Evolutionary conservation across 2,329 filamentous ascomycete genomes (phyloP).

Genomic region (Penicillium rolfsii): DNA sequence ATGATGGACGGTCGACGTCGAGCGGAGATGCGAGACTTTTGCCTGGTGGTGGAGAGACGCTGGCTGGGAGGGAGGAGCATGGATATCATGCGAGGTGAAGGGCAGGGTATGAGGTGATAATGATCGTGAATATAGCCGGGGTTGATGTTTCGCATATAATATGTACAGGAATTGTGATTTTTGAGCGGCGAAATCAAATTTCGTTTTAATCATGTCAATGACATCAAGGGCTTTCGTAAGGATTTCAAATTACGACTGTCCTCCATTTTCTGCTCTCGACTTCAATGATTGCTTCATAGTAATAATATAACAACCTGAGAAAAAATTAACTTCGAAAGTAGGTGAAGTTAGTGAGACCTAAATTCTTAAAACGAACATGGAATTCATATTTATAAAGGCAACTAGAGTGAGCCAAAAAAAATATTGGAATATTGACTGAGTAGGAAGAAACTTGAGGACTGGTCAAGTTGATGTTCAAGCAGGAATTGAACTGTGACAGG

Average conservation of each 20-base stretch:
- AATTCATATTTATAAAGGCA: neutral
- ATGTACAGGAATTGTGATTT: neutral
- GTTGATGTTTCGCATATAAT: neutral
- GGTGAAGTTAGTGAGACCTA: too few species aligned
- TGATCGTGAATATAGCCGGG: neutral
- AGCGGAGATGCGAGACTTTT: constrained; percentile 24
- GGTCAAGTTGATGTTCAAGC: neutral
- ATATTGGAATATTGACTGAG: too few species aligned
- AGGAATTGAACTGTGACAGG: neutral
- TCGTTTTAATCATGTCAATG: neutral
- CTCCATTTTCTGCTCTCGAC: neutral
- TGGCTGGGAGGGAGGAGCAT: neutral
- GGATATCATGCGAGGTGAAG: constrained; percentile 1
- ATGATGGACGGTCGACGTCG: constrained; percentile 23
- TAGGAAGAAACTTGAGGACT: too few species aligned
- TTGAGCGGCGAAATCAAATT: neutral
- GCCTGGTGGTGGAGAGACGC: constrained; percentile 18
- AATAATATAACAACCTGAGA: too few species aligned
- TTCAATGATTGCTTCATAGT: too few species aligned
- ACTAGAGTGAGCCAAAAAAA: too few species aligned
- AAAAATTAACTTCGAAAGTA: too few species aligned
- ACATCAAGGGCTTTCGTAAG: too few species aligned
- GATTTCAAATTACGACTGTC: neutral
- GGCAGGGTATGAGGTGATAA: too few species aligned
- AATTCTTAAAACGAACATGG: neutral